Conservation (phyloP, 2,329 filamentous ascomycete species). For the Fusarium floridanum region DNA sequence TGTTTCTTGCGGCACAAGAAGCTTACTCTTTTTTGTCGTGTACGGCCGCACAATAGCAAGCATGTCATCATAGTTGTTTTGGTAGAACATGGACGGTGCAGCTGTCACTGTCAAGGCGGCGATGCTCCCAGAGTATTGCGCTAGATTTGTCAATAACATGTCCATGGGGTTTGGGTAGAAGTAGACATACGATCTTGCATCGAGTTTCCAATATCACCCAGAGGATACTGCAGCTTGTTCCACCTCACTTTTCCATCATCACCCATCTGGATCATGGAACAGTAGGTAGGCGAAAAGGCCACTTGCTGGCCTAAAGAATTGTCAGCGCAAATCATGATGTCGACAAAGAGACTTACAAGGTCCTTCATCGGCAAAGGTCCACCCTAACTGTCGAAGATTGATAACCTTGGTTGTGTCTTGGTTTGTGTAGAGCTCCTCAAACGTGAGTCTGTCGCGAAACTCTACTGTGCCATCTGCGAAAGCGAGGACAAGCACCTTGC, state of each 20-base stretch:
- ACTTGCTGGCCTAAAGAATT: slow-evolving; percentile 64
- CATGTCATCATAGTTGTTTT: slow-evolving; percentile 76
- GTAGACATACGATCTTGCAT: slow-evolving; percentile 62
- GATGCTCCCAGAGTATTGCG: slow-evolving; percentile 68
- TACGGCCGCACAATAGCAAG: slow-evolving; percentile 73
- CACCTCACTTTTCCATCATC: slow-evolving; percentile 72
- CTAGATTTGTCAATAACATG: slow-evolving; percentile 51
- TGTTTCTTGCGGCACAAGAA: not conserved
- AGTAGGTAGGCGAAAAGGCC: slow-evolving; percentile 71
- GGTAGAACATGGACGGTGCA: slow-evolving; percentile 59
- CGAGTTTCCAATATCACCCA: slow-evolving; percentile 62
- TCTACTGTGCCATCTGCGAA: slow-evolving; percentile 87
- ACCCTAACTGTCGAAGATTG: slow-evolving; percentile 82
- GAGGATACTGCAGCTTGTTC: slow-evolving; percentile 66
- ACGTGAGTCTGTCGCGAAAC: slow-evolving; percentile 80
- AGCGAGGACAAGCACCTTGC: slow-evolving; percentile 77
- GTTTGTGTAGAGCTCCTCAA: slow-evolving; percentile 76
- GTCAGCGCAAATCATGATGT: slow-evolving; percentile 21
- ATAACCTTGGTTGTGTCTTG: slow-evolving; percentile 74
- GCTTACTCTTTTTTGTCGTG: slow-evolving; percentile 51
- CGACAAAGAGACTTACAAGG: slow-evolving; percentile 65
- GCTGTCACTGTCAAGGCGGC: slow-evolving; percentile 70
- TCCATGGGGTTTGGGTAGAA: no score
- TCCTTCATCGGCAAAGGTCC: slow-evolving; percentile 75
- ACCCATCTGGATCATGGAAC: slow-evolving; percentile 69